Evolutionary conservation across 2,329 filamentous ascomycete genomes (phyloP).

Genomic region (Coleophoma eucalyptorum): DNA sequence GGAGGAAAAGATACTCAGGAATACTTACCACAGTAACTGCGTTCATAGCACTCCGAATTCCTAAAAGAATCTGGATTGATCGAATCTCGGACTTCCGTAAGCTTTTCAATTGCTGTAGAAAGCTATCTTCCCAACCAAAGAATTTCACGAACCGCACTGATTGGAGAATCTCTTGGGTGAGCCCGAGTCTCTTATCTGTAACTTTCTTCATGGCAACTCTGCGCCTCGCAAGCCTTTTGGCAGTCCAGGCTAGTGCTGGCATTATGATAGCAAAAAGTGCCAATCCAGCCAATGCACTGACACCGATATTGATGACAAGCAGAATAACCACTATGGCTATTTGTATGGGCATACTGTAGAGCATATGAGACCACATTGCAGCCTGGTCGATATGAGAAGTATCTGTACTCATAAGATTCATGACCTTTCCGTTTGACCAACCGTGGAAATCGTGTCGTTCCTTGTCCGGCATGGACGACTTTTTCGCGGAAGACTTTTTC

Average conservation of each 20-base stretch:
- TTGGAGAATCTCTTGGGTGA: conserved; percentile 62
- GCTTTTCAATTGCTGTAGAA: conserved; percentile 52
- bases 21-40: conserved; percentile 46
- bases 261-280: conserved; percentile 54
- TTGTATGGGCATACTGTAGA: conserved; percentile 58
- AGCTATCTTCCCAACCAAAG: conserved; percentile 63
- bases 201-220: conserved; percentile 60
- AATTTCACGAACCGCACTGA: conserved; percentile 64
- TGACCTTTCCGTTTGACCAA: conserved; percentile 63
- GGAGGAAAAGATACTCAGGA: conserved; percentile 1
- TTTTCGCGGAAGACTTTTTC: conserved; percentile 14
- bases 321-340: conserved; percentile 55
- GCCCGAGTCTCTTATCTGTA: conserved; percentile 59
- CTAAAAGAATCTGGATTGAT: conserved; percentile 73
- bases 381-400: conserved; percentile 63
- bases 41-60: conserved; percentile 59
- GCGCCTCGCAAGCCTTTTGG: conserved; percentile 50
- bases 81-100: conserved; percentile 55
- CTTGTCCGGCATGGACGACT: conserved; percentile 33
- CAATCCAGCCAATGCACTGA: conserved; percentile 61
- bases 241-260: conserved; percentile 51
- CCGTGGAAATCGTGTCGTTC: conserved; percentile 44
- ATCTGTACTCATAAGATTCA: conserved; percentile 65
- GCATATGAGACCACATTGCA: conserved; percentile 60
- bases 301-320: conserved; percentile 57